Base-by-base conservation (phyloP, 1,139 yeast genomes). In the Hyphopichia burtonii region DNA sequence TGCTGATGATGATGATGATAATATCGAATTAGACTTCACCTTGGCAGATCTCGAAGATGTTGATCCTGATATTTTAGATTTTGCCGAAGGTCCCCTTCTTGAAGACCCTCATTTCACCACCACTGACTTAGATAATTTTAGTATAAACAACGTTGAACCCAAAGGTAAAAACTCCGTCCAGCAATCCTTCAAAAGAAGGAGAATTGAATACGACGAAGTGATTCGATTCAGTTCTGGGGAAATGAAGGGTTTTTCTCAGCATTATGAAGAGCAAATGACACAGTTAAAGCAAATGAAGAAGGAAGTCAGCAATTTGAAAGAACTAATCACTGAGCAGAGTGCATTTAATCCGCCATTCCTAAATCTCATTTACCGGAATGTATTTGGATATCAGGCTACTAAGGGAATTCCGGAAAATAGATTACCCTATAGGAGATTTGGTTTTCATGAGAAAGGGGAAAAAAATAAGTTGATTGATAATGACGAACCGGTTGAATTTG, bases 401-500 rank as follows among this genome's bases (percentile, higher is more conserved):
- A 1, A 15, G 7, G 18, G 32, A 27, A 25, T 37, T n/a, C 10
- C 25, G 11, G 12, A 6, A 18, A 8, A 9, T 16, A 28, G 34
- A 12, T 32, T 42, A 19, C 40, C 42, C 6, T 15, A 23, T 17
- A 25, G 39, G 19, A 38, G 45, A 20, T 42, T 40, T 27, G 34
- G 36, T n/a, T 15, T 10, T 8, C n/a, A 40, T 17, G 20, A 40
- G 5, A 28, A 43, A 15, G 48, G 42, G 22, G 20, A 34, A n/a
- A 42, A 40, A 11, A 43, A 50, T 20, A 37, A 40, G 40, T 40
- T 37, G 28, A 34, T 44, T 38, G 37, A 52, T 36, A 37, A 43
- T 22, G 42, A 38, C 2, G 40, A 41, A 7, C 49, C 47, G 16
- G 31, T 45, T 32, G 62, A 57, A 49, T 37, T 43, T 10, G 59